Base-by-base conservation (phyloP, 148 eudicot genomes). In the Vaccinium vitisidaea region DNA sequence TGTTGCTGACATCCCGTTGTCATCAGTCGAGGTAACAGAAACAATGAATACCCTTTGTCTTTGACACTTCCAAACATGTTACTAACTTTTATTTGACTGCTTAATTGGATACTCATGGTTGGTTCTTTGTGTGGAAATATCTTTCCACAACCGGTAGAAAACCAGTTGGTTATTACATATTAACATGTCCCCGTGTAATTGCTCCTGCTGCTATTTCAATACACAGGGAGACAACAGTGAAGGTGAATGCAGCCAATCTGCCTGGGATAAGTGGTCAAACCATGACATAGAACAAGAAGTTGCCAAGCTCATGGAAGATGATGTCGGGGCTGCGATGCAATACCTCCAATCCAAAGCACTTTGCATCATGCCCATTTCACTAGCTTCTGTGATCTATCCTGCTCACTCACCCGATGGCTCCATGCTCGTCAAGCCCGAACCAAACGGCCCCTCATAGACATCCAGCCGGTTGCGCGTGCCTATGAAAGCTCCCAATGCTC, bases 361-460 rank as follows among this genome's bases (percentile, higher is more conserved):
- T 59, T 93, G 95, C 77, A 93, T 93, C 79, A 93, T 93, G 95
- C 95, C 95, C 39, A 82, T 91, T n/a, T 93, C 95, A 81, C 95
- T 93, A 78, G 95, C 95, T 76, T 83, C 93, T 12, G 86, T 89
- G 3, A 88, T 91, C 78, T 91, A 91, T 85, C 93, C 91, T 49
- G 81, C 83, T 12, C 90, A 76, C 56, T 49, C 86, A 39, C 63
- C 86, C 1, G 90, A 89, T 16, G 83, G 81, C 79, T 32, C 87
- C 52, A 69, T 89, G 8, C 79, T 75, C 6, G 88, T 88, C 82
- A 91, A 91, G 87, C 83, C 90, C 23, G 90, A 91, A 85, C 89
- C 90, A 63, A 75, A 88, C 36, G 90, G 88, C 43, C 89, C 90
- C 1, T 84, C 91, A 32, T 89, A 85, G 84, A 67, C 61, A 48